A percentile compares a stretch with the other conserved stretches of the same genome.
phyloP scores from a whole-genome alignment of 176 grass and related monocot species.

The Musa beccarii region DNA sequence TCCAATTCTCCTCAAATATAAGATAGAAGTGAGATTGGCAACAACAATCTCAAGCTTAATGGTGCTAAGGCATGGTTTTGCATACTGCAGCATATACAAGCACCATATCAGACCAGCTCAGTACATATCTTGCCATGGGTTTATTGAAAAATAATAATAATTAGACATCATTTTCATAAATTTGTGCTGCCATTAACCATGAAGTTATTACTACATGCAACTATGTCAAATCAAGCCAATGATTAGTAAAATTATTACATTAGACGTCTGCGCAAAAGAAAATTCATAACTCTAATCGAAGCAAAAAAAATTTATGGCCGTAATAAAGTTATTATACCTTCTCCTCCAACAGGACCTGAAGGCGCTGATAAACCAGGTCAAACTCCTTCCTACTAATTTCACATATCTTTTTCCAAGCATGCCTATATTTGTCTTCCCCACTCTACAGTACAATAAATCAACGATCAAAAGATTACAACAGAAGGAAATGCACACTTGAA shows the following conservation, averaged over 20 bases:
- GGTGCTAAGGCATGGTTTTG: no score
- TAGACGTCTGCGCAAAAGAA: no score
- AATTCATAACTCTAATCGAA: background rate
- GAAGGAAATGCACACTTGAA: background rate
- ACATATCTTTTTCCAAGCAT: constrained; percentile 94
- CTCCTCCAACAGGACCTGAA: constrained; percentile 72
- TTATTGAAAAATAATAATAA: background rate
- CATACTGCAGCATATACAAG: no score
- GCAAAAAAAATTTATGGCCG: background rate
- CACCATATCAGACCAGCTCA: no score
- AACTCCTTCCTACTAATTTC: constrained; percentile 91
- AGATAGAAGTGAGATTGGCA: no score
- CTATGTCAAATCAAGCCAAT: background rate
- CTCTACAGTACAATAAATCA: constrained; percentile 41
- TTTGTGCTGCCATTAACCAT: no score
- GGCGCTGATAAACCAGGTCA: constrained; percentile 66
- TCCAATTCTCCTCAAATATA: no score
- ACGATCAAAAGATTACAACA: background rate
- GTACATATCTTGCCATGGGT: no score
- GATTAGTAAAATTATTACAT: background rate
- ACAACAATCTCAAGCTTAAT: no score
- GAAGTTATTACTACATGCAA: background rate
- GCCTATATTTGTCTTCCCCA: constrained; percentile 62
- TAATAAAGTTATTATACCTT: constrained; percentile 46
- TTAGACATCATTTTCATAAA: background rate